A percentile compares a stretch with the other conserved stretches of the same genome.
phyloP scores from a whole-genome alignment of 352 stramenopile species.

The Phytophthora europaea region DNA sequence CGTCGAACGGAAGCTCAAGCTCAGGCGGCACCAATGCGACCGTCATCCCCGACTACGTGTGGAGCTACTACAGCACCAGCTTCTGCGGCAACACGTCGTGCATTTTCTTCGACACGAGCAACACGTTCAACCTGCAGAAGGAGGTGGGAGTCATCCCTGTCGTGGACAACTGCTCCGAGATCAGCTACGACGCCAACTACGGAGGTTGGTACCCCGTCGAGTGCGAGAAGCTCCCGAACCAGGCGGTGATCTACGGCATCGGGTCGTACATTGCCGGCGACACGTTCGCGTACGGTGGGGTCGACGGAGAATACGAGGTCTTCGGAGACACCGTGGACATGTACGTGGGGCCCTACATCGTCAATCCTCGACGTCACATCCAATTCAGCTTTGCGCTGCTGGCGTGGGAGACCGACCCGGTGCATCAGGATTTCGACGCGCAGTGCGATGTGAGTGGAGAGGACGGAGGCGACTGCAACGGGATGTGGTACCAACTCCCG shows the following conservation, averaged over 20 bases:
- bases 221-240: conserved; percentile 37
- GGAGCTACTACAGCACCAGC: conserved; percentile 31
- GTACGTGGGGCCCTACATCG: conserved; percentile 44
- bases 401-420: conserved; percentile 41
- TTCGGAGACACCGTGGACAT: conserved; percentile 18
- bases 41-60: conserved; percentile 34
- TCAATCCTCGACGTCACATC: conserved; percentile 45
- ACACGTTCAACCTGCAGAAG: conserved; percentile 44
- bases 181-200: conserved; percentile 57
- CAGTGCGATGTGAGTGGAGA: conserved; percentile 39
- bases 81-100: conserved; percentile 49
- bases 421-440: conserved; percentile 44
- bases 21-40: conserved; percentile 14
- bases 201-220: conserved; percentile 45
- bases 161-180: conserved; percentile 36
- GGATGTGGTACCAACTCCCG: conserved; percentile 55
- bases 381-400: conserved; percentile 57
- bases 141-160: conserved; percentile 47
- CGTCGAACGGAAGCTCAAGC: conserved; percentile 11
- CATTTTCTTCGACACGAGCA: conserved; percentile 45
- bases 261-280: conserved; percentile 58
- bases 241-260: conserved; percentile 50
- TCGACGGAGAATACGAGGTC: conserved; percentile 26
- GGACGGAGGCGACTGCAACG: conserved; percentile 35
- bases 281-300: conserved; percentile 31